These are phyloP conservation scores for Malus sieversii DNA, from an alignment of 306 rosid genomes.

Conservation along the genomic window DNA sequence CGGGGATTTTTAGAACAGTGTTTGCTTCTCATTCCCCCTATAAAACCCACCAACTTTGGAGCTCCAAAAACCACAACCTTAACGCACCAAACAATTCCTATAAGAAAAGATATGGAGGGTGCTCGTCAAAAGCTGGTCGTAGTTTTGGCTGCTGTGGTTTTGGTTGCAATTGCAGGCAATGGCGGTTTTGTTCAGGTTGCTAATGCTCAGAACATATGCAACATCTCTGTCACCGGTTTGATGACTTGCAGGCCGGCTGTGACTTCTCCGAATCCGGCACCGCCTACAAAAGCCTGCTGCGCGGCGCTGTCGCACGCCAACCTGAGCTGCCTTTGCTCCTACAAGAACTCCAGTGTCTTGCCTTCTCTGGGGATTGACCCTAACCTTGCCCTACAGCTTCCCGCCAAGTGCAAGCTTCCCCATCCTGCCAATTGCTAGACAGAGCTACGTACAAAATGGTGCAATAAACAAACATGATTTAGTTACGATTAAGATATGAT, in stretches of 20 bases:
- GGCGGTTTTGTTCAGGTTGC: not conserved
- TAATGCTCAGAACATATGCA: conserved; percentile 38
- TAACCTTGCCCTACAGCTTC: conserved; percentile 47
- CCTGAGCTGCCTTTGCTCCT: conserved; percentile 44
- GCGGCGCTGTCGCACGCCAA: conserved; percentile 31
- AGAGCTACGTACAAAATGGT: not conserved
- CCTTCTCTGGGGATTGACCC: conserved; percentile 60
- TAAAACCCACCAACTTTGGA: not conserved
- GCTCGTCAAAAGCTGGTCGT: not conserved
- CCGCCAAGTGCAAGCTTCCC: conserved; percentile 45
- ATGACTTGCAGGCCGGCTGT: conserved; percentile 45
- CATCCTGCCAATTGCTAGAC: conserved; percentile 36
- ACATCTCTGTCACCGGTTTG: conserved; percentile 24
- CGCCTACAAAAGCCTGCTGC: conserved; percentile 35
- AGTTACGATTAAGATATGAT: not conserved
- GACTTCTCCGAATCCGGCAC: conserved; percentile 38
- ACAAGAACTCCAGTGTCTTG: conserved; percentile 37
- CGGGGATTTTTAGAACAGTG: too few relatives aligned
- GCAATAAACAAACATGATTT: not conserved
- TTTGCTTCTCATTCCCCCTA: not conserved
- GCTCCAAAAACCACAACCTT: not conserved
- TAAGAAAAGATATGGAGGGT: not conserved
- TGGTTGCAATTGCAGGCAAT: conserved; percentile 12
- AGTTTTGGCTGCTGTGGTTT: not conserved
- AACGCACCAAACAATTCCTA: not conserved